phyloP scores from a whole-genome alignment of 495 filamentous ascomycete species.

The Friedmanniomyces endolithicus region DNA sequence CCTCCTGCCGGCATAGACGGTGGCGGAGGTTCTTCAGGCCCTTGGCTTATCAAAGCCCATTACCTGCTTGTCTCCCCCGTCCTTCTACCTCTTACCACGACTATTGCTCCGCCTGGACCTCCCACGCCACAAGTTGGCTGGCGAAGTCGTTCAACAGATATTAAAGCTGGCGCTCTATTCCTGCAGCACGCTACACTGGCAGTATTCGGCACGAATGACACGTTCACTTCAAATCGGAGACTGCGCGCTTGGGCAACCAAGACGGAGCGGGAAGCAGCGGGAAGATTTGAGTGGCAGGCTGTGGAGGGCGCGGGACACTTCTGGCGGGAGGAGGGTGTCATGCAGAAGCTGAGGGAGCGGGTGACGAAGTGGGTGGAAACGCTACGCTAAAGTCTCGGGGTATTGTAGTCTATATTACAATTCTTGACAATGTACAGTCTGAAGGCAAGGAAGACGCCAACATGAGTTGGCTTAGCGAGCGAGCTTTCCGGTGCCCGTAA shows the following conservation, averaged over 20 bases:
- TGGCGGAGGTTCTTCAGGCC: too few relatives aligned
- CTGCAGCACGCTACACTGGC: constrained; percentile 48
- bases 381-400: not conserved
- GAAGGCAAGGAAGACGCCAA: not conserved
- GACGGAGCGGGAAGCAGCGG: constrained; percentile 43
- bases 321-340: constrained; percentile 58
- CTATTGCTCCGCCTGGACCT: constrained; percentile 35
- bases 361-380: constrained; percentile 34
- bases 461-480: too few relatives aligned
- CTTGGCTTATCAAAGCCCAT: constrained; percentile 30
- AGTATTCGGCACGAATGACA: constrained; percentile 68
- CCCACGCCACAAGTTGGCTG: not conserved
- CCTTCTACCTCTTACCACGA: constrained; percentile 49
- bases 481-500: not conserved
- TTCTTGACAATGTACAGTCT: not conserved
- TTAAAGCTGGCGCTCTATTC: constrained; percentile 24
- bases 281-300: constrained; percentile 39
- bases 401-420: not conserved
- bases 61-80: constrained; percentile 79
- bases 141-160: not conserved
- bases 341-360: constrained; percentile 37
- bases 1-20: too few relatives aligned
- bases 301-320: constrained; percentile 69
- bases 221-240: constrained; percentile 58
- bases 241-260: constrained; percentile 61